A percentile compares a stretch with the other conserved stretches of the same genome.
These are phyloP conservation scores for Phytophthora pluvialis DNA, from an alignment of 352 stramenopile species.

Conservation along the genomic window DNA sequence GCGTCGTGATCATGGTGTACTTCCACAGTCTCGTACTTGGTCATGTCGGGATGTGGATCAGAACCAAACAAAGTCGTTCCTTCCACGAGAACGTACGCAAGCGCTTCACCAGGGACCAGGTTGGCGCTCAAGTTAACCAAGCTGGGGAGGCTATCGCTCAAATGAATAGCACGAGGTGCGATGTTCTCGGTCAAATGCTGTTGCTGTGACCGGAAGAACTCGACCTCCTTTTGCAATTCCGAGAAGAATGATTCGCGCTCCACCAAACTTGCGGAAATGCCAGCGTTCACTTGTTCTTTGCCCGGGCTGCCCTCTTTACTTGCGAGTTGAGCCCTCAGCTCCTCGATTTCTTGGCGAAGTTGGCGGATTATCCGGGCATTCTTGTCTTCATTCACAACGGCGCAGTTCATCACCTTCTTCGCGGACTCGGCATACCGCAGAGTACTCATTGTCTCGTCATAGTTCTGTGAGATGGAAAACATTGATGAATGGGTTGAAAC, in stretches of 20 bases:
- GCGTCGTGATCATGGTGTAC: conserved; percentile 8
- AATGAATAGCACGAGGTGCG: conserved; percentile 21
- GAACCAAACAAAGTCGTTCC: conserved; percentile 55
- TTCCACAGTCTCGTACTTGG: conserved; percentile 20
- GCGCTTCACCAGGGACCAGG: conserved; percentile 32
- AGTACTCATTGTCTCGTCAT: conserved; percentile 89
- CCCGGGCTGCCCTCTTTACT: conserved; percentile 37
- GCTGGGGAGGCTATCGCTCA: conserved; percentile 49
- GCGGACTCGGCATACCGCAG: conserved; percentile 84
- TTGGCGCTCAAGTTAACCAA: conserved; percentile 53
- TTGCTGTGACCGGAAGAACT: conserved; percentile 49
- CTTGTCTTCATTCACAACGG: conserved; percentile 84
- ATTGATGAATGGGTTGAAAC: not conserved
- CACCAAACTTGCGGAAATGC: conserved; percentile 41
- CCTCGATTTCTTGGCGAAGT: conserved; percentile 74
- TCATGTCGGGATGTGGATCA: conserved; percentile 25
- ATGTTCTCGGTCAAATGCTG: conserved; percentile 12
- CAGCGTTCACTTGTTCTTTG: conserved; percentile 37
- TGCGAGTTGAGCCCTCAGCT: conserved; percentile 53
- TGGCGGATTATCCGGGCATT: conserved; percentile 83
- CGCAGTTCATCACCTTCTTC: conserved; percentile 85
- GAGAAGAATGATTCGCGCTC: conserved; percentile 60
- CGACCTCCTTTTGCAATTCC: conserved; percentile 56
- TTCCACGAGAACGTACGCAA: conserved; percentile 55
- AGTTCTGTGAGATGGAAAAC: conserved; percentile 47